Base-by-base conservation (phyloP, 129 eudicot genomes). In the Chrysanthemum seticuspe region DNA sequence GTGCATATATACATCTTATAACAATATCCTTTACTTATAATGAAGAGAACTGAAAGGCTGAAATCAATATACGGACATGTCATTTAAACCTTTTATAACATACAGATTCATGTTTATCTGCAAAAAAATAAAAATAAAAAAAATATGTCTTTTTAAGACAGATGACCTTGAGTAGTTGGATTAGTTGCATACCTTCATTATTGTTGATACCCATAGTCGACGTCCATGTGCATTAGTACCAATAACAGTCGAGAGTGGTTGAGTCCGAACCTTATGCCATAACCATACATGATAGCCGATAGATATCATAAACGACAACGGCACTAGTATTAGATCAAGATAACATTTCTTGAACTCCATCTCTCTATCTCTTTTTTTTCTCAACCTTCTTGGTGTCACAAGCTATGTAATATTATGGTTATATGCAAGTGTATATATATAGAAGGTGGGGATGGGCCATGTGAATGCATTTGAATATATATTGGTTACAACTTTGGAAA, bases 321-420 rank as follows among this genome's bases (percentile, higher is more conserved):
- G 97, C 9, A 91, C 90, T 29, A 91, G 74, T 2, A 84, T 50
- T 44, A 86, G 80, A 77, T 91, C 97, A 14, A 91, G 79, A 76
- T 88, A 86, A 57, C 83, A 77, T 51, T 82, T 88, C 76, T 68
- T 88, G 87, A 92, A 91, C 64, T 88, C 97, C 97, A 88, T 90
- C 71, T 23, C 18, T 31, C 34, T 13, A 8, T 40, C 10, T 40
- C 10, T 40, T 40, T 40, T 40, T 40, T 40, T 40, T 7, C 1
- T 7, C 47, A 6, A 40, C 10, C 10, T 40, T 40, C 10, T 40
- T 40, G 47, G 47, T 40, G 47, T 6, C 10, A 40, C 47, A 40
- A 40, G 47, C 47, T 7, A 40, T 7, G 47, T 40, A 8, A 40
- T 40, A 40, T 8, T 40, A 40, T 6, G 47, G 47, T 8, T 40